These are phyloP conservation scores for Pseudocercospora crystallina DNA, from an alignment of 2,329 filamentous ascomycete species.

Conservation along the genomic window DNA sequence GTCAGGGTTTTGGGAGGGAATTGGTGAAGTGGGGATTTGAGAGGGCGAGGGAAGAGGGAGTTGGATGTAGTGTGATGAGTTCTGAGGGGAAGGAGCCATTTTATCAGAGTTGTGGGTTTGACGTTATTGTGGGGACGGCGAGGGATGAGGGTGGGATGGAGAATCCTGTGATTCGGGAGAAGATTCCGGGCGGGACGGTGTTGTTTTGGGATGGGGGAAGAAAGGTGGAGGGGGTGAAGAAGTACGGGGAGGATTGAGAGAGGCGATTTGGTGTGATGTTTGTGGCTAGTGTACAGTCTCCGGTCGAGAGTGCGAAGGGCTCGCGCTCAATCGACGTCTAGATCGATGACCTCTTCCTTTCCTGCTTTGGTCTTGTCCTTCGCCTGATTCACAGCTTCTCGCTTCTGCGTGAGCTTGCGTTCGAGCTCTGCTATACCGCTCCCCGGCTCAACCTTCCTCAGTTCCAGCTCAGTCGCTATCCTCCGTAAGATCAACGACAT, in stretches of 20 bases:
- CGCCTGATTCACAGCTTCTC: too few species aligned
- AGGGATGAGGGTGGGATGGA: conserved; percentile 22
- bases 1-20: conserved; percentile 28
- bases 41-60: conserved; percentile 50
- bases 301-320: too few species aligned
- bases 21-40: conserved; percentile 33
- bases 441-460: too few species aligned
- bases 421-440: too few species aligned
- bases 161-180: conserved; percentile 17
- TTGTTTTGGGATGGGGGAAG: conserved; percentile 31
- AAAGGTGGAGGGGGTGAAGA: conserved; percentile 17
- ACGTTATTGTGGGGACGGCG: conserved; percentile 22
- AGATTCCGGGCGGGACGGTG: conserved; percentile 22
- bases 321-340: too few species aligned
- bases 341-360: too few species aligned
- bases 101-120: conserved; percentile 28
- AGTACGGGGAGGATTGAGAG: conserved; percentile 20
- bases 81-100: conserved; percentile 30
- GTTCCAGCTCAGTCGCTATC: too few species aligned
- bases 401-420: too few species aligned
- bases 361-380: too few species aligned
- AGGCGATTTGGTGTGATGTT: background rate
- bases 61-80: conserved; percentile 38
- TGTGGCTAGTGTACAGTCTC: too few species aligned
- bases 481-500: too few species aligned